Conservation (phyloP, 1,284 basidiomycete genomes). For the Pyrrhoderma noxium region DNA sequence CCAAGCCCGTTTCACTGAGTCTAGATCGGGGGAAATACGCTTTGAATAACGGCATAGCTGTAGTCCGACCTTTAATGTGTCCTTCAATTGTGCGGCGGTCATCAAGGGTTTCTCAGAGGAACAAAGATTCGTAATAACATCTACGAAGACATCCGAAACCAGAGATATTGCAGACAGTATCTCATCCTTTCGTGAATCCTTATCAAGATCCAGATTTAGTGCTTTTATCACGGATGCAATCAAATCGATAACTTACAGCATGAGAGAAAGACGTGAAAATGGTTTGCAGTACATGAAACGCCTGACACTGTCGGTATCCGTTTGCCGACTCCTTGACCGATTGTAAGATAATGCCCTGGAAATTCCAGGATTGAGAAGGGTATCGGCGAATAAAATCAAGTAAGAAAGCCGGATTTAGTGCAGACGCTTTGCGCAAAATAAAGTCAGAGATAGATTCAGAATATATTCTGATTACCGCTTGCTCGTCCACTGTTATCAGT, state of each 20-base stretch:
- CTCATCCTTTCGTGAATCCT: constrained; percentile 30
- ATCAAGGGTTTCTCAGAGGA: constrained; percentile 37
- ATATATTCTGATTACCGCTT: constrained; percentile 50
- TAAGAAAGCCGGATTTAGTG: constrained; percentile 71
- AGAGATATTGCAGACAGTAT: constrained; percentile 44
- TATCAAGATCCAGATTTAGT: not conserved
- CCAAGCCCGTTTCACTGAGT: constrained; percentile 30
- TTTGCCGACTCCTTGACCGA: constrained; percentile 59
- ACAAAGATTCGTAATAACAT: constrained; percentile 46
- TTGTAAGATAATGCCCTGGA: constrained; percentile 54
- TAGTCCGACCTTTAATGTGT: constrained; percentile 69
- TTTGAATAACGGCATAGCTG: constrained; percentile 60
- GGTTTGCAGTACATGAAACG: constrained; percentile 63
- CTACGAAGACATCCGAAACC: constrained; percentile 46
- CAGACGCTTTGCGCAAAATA: constrained; percentile 72
- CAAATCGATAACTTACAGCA: constrained; percentile 11
- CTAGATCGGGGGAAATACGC: constrained; percentile 29
- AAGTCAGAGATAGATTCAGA: constrained; percentile 71
- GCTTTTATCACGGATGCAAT: not conserved
- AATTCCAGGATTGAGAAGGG: constrained; percentile 60
- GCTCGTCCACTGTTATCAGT: constrained; percentile 39
- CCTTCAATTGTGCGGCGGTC: constrained; percentile 69
- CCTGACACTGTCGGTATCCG: constrained; percentile 68
- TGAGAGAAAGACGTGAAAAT: constrained; percentile 46
- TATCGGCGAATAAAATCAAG: constrained; percentile 71